phyloP scores from a whole-genome alignment of 805 yeast species.

The Candida ascalaphidarum region DNA sequence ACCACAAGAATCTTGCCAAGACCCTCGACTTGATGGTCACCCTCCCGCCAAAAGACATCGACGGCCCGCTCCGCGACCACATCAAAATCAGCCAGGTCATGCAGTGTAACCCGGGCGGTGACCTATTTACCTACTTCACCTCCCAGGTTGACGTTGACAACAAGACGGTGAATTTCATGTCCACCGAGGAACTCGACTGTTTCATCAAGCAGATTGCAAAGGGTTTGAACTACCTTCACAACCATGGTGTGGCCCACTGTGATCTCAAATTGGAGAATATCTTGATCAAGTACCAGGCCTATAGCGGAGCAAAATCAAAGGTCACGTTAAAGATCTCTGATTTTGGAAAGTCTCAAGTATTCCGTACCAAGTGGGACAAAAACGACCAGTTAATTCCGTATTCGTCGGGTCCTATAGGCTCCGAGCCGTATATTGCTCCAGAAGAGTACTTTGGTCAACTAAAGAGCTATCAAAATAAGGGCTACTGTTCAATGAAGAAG shows the following conservation, averaged over 20 bases:
- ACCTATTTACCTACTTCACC: conserved; percentile 24
- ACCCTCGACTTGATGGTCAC: conserved; percentile 66
- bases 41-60: conserved; percentile 5
- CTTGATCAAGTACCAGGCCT: conserved; percentile 40
- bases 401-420: conserved; percentile 69
- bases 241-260: conserved; percentile 89
- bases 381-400: conserved; percentile 35
- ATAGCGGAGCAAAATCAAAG: conserved; percentile 4
- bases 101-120: conserved; percentile 30
- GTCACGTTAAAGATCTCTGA: conserved; percentile 41
- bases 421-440: conserved; percentile 88
- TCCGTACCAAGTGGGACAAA: conserved; percentile 83
- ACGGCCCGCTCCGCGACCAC: conserved; percentile 1
- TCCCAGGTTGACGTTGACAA: conserved; percentile 1
- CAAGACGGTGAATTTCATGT: conserved; percentile 8
- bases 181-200: conserved; percentile 71
- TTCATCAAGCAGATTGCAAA: conserved; percentile 78
- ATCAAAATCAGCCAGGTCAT: conserved; percentile 23
- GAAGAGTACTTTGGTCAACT: conserved; percentile 57
- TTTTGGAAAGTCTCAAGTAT: conserved; percentile 88
- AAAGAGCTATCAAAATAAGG: conserved; percentile 3
- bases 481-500: conserved; percentile 68
- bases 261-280: conserved; percentile 88
- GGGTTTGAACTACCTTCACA: conserved; percentile 80
- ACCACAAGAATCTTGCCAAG: conserved; percentile 67